phyloP scores from a whole-genome alignment of 1,139 yeast genomes.

The Pichia sp. region DNA sequence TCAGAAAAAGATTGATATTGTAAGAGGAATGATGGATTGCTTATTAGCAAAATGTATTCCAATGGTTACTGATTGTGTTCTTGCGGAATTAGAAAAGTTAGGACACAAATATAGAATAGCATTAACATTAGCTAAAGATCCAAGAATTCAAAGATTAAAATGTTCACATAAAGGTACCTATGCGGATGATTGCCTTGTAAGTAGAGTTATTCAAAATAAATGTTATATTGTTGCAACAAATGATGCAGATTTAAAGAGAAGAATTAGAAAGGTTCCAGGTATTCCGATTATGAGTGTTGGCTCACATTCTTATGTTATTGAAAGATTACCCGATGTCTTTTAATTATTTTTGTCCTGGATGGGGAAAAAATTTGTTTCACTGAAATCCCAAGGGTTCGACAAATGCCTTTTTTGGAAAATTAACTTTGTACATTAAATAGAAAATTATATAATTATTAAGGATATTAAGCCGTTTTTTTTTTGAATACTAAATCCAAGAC shows the following conservation, averaged over 20 bases:
- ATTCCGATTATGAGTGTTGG: constrained; percentile 97
- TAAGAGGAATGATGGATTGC: constrained; percentile 94
- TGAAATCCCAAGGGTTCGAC: too few relatives aligned
- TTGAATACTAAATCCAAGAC: too few relatives aligned
- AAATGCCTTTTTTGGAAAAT: too few relatives aligned
- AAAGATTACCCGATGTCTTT: constrained; percentile 90
- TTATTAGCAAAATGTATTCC: constrained; percentile 94
- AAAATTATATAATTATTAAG: too few relatives aligned
- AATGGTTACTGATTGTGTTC: constrained; percentile 90
- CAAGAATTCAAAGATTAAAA: constrained; percentile 77
- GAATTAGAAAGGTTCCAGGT: constrained; percentile 94
- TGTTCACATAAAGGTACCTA: constrained; percentile 94
- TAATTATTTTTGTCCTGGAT: too few relatives aligned
- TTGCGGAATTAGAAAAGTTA: constrained; percentile 94
- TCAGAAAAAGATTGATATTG: constrained; percentile 88
- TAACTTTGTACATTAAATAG: too few relatives aligned
- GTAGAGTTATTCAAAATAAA: constrained; percentile 89
- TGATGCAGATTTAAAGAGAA: constrained; percentile 94
- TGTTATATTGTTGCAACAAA: constrained; percentile 96
- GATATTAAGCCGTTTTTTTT: too few relatives aligned
- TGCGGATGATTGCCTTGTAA: constrained; percentile 96
- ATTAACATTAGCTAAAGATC: constrained; percentile 84
- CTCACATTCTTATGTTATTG: constrained; percentile 84
- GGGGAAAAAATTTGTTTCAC: too few relatives aligned
- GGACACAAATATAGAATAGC: constrained; percentile 96